Evolutionary conservation across 202 grass and related monocot species (phyloP), one percentile per base, ranked within the genome.

Genomic region (Alloteropsis angusta): DNA sequence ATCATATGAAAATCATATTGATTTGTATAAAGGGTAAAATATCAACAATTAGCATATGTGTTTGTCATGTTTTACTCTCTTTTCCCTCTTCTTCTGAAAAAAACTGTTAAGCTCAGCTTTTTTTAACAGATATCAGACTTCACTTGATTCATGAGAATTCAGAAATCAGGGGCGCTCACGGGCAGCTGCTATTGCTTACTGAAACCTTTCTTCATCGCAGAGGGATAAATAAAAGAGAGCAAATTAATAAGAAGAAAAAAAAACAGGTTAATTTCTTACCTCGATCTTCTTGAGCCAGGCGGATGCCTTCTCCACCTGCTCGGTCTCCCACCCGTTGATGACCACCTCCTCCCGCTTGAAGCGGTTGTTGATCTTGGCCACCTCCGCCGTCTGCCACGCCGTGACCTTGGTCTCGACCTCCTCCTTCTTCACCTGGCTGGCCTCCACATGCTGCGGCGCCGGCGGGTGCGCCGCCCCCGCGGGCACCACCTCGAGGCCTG

Each of bases 361-460:
- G 12, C 95, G 46, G 77, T 92, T 97, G 81, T 97, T 97, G 41
- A 97, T 81, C 91, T 94, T 92, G 35, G 91, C 91, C 19, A 94
- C 38, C 89, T 97, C 89, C 41, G 85, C 87, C n/a, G 87, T 92
- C 81, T 94, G 89, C 95, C 95, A 97, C 30, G 95, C 91, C 50
- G 87, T 60, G 54, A 97, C 93, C 87, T 97, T 97, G 59, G 87
- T 86, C 83, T 97, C 89, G 26, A 89, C 86, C 89, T 97, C 95
- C 80, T 97, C 95, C 87, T 88, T 92, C 87, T 86, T 97, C 77
- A 97, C 95, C 83, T 76, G 87, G 58, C 77, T 47, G 0, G 88
- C 87, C 71, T 89, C 90, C 44, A 94, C 78, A 1, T 73, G 84
- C 69, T 60, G 58, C 45, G 0, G 66, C 16, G 69, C n/a, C 44